Evolutionary conservation across 768 basidiomycete genomes (phyloP), one percentile per base, ranked within the genome.

Genomic region (Kwoniella sp.): DNA sequence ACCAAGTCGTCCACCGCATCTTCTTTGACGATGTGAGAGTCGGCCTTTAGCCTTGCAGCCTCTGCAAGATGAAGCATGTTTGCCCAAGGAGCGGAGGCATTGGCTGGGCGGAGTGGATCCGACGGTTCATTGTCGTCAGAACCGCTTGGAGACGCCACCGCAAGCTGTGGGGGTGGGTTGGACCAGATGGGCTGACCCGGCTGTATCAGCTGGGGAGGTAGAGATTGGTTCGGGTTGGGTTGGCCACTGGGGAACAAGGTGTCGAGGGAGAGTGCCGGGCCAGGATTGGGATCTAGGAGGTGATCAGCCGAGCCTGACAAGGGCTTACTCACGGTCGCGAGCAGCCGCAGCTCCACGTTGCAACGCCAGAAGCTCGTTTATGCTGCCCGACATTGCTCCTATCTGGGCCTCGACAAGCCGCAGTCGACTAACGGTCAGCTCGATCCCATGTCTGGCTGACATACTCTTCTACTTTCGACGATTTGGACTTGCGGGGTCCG

Each of bases 51-150:
- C 28, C 67, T 47, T 1, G 67, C 67, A 2, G 65, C 67, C 43
- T 69, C 67, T 11, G 64, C 67, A 6, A 69, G 56, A 17, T 60
- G 63, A 11, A 64, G 39, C 67, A 69, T 69, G 31, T 60, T 66
- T 27, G 58, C 53, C 62, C 61, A 66, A 4, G 67, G 64, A 1
- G 56, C 62, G 14, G 46, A 40, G 15, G 53, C 38, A 23, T 36
- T 23, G n/a, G 27, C 46, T 5, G 47, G 53, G 29, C 34, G 37
- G 10, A 61, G 39, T 7, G 46, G 60, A 19, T 69, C 64, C 4
- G 31, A 38, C 14, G 53, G 53, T 7, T 61, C 63, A 20, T 69
- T 62, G 29, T 66, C 62, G 14, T 63, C 62, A 12, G 60, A 59
- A 0, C n/a, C 27, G 9, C 29, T 57, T 26, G 53, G 55, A 12